A percentile compares a stretch with the other conserved stretches of the same genome.
Conservation (phyloP, 2,329 filamentous ascomycete genomes). For the Lasiodiplodia theobromae region DNA sequence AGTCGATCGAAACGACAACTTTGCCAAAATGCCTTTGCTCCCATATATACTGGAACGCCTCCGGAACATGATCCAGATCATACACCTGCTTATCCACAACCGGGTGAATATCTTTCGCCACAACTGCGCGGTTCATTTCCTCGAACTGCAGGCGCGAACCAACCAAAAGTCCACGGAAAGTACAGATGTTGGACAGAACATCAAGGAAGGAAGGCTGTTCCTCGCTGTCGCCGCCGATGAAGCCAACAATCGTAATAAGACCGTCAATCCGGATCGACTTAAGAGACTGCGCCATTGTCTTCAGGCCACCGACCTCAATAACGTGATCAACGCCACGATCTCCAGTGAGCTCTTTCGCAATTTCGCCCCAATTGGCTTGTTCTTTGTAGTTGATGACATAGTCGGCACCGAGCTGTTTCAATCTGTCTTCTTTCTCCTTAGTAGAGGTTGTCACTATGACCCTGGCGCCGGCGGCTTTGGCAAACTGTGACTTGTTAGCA, state of each 20-base stretch:
- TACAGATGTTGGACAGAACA: constrained; percentile 58
- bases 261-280: constrained; percentile 63
- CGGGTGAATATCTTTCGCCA: constrained; percentile 65
- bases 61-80: constrained; percentile 58
- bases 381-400: constrained; percentile 65
- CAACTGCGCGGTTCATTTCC: constrained; percentile 66
- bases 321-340: constrained; percentile 67
- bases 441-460: constrained; percentile 67
- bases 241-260: constrained; percentile 64
- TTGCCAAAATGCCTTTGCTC: constrained; percentile 59
- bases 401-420: constrained; percentile 62
- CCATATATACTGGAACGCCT: constrained; percentile 59
- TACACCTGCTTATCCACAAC: constrained; percentile 66
- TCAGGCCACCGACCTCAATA: constrained; percentile 70
- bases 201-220: constrained; percentile 62
- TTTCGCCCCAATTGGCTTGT: constrained; percentile 61
- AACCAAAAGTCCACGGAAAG: constrained; percentile 64
- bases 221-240: constrained; percentile 59
- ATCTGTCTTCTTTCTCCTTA: constrained; percentile 54
- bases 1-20: constrained; percentile 48
- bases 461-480: constrained; percentile 60
- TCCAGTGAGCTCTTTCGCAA: constrained; percentile 58
- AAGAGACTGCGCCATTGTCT: constrained; percentile 62
- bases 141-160: constrained; percentile 64
- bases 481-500: constrained; percentile 44